phyloP scores from a whole-genome alignment of 1,284 basidiomycete species.

The Ustilago nuda region DNA sequence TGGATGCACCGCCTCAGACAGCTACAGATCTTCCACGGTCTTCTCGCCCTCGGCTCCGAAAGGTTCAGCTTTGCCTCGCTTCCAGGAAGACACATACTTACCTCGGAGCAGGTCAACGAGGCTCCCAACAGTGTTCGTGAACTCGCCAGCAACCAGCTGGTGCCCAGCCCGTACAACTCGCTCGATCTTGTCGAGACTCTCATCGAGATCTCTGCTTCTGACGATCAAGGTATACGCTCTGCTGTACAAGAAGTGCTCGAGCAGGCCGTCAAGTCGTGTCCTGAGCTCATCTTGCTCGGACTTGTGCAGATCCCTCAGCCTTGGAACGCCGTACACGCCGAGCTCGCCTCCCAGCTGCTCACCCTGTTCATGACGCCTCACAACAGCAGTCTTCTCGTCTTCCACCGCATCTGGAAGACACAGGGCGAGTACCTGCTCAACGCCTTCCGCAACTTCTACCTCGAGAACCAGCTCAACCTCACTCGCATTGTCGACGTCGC shows the following conservation, averaged over 20 bases:
- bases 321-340: conserved; percentile 86
- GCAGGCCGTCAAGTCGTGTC: conserved; percentile 76
- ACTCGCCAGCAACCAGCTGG: conserved; percentile 76
- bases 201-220: conserved; percentile 89
- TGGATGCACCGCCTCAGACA: conserved; percentile 90
- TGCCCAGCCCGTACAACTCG: conserved; percentile 92
- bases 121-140: conserved; percentile 87
- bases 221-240: conserved; percentile 72
- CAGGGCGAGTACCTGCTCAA: conserved; percentile 85
- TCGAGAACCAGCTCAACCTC: conserved; percentile 91
- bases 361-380: conserved; percentile 91
- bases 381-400: conserved; percentile 93
- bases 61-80: conserved; percentile 79
- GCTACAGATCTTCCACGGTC: conserved; percentile 84
- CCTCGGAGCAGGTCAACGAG: conserved; percentile 55
- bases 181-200: conserved; percentile 88
- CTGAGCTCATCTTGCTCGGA: conserved; percentile 93
- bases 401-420: conserved; percentile 94
- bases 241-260: conserved; percentile 66
- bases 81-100: conserved; percentile 57
- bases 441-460: conserved; percentile 90
- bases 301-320: conserved; percentile 85
- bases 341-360: conserved; percentile 86
- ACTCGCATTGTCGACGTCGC: conserved; percentile 94
- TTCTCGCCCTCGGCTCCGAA: conserved; percentile 81